Conservation (phyloP, 169 alveolate species). For the Blepharisma undulans region DNA sequence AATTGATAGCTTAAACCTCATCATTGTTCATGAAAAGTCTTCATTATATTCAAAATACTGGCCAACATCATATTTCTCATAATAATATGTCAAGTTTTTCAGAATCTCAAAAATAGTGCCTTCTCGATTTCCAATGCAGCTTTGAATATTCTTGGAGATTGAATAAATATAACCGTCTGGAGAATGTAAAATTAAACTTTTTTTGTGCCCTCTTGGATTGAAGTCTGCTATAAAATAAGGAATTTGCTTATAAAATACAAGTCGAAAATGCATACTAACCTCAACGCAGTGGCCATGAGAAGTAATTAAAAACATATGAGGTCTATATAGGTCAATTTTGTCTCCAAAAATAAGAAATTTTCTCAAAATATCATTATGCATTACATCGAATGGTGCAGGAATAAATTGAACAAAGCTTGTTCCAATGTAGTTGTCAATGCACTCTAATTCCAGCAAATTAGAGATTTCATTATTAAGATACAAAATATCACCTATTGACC, state of each 20-base stretch:
- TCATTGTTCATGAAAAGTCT: not conserved
- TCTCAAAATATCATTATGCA: not conserved
- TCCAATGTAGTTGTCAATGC: not conserved
- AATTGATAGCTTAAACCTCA: not conserved
- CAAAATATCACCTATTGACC: not conserved
- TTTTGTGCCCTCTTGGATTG: not conserved
- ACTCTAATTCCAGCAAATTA: not conserved
- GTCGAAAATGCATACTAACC: conserved; percentile 3
- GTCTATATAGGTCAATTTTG: not conserved
- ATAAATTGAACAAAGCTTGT: not conserved
- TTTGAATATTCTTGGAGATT: not conserved
- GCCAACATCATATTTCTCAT: not conserved
- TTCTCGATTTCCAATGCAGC: not conserved
- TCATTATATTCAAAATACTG: not conserved
- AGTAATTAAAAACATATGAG: not conserved
- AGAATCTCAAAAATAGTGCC: not conserved
- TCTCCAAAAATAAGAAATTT: not conserved
- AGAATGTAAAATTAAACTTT: not conserved
- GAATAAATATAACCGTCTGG: not conserved
- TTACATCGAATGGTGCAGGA: not conserved
- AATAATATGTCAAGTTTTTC: not conserved
- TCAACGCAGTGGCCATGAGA: not conserved
- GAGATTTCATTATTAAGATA: not conserved
- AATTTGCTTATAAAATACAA: not conserved
- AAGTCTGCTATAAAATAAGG: conserved; percentile 2